A percentile compares a stretch with the other conserved stretches of the same genome.
Evolutionary conservation across 2,329 filamentous ascomycete species (phyloP).

Genomic region (Microcyclospora tardicrescens): DNA sequence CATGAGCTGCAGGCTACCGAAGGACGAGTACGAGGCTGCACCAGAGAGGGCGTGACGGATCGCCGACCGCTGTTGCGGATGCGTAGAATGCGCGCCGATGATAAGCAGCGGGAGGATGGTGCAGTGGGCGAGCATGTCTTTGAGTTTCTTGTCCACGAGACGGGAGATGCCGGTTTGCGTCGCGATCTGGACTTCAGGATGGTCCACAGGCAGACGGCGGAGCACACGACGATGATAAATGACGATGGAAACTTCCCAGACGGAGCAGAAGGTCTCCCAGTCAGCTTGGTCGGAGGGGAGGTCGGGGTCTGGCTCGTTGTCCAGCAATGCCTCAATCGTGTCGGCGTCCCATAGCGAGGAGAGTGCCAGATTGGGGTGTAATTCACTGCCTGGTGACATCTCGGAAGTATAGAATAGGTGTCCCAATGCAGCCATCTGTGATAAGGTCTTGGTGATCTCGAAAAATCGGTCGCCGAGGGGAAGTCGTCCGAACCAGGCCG

Average conservation of each 20-base stretch:
- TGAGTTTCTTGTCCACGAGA: slow-evolving; percentile 2
- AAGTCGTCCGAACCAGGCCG: slow-evolving; percentile 8
- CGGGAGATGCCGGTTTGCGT: slow-evolving; percentile 4
- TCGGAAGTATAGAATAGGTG: slow-evolving; percentile 2
- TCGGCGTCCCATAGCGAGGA: slow-evolving; percentile 2
- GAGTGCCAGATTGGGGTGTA: background rate
- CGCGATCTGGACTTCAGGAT: slow-evolving; percentile 4
- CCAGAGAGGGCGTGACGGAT: slow-evolving; percentile 4
- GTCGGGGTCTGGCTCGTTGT: background rate
- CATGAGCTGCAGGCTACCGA: slow-evolving; percentile 6
- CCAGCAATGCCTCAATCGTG: slow-evolving; percentile 1
- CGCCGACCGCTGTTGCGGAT: slow-evolving; percentile 2
- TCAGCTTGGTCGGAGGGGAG: background rate
- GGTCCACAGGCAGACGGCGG: slow-evolving; percentile 1
- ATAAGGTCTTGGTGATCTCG: slow-evolving; percentile 1
- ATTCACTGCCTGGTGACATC: background rate
- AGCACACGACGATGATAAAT: no score
- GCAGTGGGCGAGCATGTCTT: slow-evolving; percentile 8
- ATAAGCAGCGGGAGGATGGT: slow-evolving; percentile 6
- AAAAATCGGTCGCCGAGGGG: slow-evolving; percentile 3
- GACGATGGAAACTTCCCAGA: no score
- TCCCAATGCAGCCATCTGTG: slow-evolving; percentile 5
- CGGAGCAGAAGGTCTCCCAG: no score
- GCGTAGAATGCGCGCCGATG: slow-evolving; percentile 7
- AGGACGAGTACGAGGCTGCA: no score